These are phyloP conservation scores for Nadsonia commutata DNA, from an alignment of 1,139 yeast genomes.

Conservation along the genomic window DNA sequence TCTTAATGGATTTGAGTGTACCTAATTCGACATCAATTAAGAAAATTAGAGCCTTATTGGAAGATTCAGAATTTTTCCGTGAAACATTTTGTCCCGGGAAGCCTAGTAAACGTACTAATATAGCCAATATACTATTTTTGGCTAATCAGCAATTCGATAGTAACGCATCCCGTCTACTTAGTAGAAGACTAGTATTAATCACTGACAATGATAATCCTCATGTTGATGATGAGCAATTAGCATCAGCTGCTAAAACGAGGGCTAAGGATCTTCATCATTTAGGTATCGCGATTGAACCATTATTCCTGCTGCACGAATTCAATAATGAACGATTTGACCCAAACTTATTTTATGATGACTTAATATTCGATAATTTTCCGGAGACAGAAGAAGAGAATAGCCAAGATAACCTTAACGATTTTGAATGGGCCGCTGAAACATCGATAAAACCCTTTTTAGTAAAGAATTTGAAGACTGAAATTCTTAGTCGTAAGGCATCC, in stretches of 20 bases:
- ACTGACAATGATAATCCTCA: constrained; percentile 47
- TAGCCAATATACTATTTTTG: constrained; percentile 17
- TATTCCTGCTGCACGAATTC: constrained; percentile 34
- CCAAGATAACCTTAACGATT: no score
- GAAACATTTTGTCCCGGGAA: not conserved
- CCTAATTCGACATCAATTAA: constrained; percentile 20
- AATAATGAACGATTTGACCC: constrained; percentile 31
- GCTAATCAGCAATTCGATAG: constrained; percentile 17
- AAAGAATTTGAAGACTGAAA: not conserved
- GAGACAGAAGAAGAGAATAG: not conserved
- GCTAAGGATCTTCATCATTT: constrained; percentile 35
- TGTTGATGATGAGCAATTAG: constrained; percentile 20
- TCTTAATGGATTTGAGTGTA: constrained; percentile 18
- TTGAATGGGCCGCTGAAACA: not conserved
- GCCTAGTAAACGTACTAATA: constrained; percentile 3
- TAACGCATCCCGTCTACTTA: constrained; percentile 11
- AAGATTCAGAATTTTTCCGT: constrained; percentile 11
- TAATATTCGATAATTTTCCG: constrained; percentile 6
- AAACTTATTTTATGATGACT: constrained; percentile 39
- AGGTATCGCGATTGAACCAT: constrained; percentile 44
- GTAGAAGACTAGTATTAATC: constrained; percentile 33
- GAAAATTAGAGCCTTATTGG: constrained; percentile 14
- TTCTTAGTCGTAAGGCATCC: not conserved
- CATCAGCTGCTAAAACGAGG: constrained; percentile 37
- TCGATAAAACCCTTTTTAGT: not conserved